Base-by-base conservation (phyloP, 78 protist species). In the Dictyostelium purpureum region DNA sequence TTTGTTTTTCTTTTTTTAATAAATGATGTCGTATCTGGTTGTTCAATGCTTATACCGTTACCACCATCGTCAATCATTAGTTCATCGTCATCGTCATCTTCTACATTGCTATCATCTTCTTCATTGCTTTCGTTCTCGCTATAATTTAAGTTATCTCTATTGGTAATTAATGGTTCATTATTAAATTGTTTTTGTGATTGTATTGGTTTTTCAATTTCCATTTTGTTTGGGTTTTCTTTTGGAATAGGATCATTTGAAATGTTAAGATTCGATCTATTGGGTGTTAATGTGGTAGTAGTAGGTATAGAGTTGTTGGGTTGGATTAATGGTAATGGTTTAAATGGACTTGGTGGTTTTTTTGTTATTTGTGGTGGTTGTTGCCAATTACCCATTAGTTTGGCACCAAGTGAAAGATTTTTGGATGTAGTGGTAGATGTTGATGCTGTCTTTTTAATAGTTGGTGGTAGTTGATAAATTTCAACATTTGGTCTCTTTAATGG, bases 111-210 rank as follows among this genome's bases (percentile, higher is more conserved):
- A 45, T 73, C 26, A 12, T 47, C 43, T 5, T 31, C 26, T 35
- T 26, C 16, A 14, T 43, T 43, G 12, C 52, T 16, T 9, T 71
- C 12, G 1, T 67, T 38, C 1, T 42, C 52, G 7, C 40, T 31
- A 40, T 40, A 7, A 7, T n/a, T 24, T 26, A 31, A n/a, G 2
- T 7, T 33, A 12, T 7, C 3, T 14, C 16, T 42, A n/a, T n/a
- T n/a, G n/a, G n/a, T n/a, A n/a, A n/a, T n/a, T n/a, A n/a, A n/a
- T n/a, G n/a, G n/a, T n/a, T n/a, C n/a, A n/a, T n/a, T n/a, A n/a
- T n/a, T n/a, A n/a, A n/a, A n/a, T n/a, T 65, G 40, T 66, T 43
- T 71, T 49, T 61, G 57, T 33, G 26, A 77, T 47, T 79, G 88
- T 1, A 33, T n/a, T 66, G 24, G 88, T 51, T n/a, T n/a, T n/a